Evolutionary conservation across 371 early-diverging fungal genomes (phyloP).

Genomic region (Fennellomyces sp.): DNA sequence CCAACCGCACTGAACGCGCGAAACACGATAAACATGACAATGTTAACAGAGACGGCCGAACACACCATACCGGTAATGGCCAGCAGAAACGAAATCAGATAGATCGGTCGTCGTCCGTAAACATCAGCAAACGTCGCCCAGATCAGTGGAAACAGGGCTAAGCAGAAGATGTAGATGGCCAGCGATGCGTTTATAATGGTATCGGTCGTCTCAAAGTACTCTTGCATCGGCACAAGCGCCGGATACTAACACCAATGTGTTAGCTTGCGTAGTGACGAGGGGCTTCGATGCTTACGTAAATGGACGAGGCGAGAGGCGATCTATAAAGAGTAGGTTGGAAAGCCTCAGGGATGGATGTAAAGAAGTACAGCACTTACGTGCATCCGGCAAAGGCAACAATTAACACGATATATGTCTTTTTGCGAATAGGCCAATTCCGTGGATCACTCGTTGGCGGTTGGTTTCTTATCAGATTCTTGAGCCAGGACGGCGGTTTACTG

Average conservation of each 20-base stretch:
- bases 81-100: slow-evolving; percentile 42
- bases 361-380: slow-evolving; percentile 17
- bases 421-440: slow-evolving; percentile 4
- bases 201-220: slow-evolving; percentile 31
- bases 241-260: slow-evolving; percentile 26
- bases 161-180: slow-evolving; percentile 32
- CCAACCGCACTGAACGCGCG: slow-evolving; percentile 43
- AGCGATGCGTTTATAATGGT: slow-evolving; percentile 48
- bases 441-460: slow-evolving; percentile 12
- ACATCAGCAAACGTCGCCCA: slow-evolving; percentile 46
- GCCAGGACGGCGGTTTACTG: too few relatives aligned
- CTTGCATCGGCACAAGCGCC: slow-evolving; percentile 34
- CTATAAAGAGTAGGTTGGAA: not conserved
- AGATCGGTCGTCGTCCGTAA: slow-evolving; percentile 39
- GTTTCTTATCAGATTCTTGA: not conserved
- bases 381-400: slow-evolving; percentile 27
- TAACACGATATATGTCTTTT: slow-evolving; percentile 29
- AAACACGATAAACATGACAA: slow-evolving; percentile 40
- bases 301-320: slow-evolving; percentile 20
- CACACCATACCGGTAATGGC: slow-evolving; percentile 28
- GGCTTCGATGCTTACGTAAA: slow-evolving; percentile 31
- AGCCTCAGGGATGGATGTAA: not conserved
- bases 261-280: not conserved
- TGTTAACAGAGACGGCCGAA: slow-evolving; percentile 43
- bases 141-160: slow-evolving; percentile 39